Percentiles rank a stretch among this genome's conserved stretches.
Evolutionary conservation across 2,329 filamentous ascomycete species (phyloP).

Genomic region (Cladorrhinum sp.): DNA sequence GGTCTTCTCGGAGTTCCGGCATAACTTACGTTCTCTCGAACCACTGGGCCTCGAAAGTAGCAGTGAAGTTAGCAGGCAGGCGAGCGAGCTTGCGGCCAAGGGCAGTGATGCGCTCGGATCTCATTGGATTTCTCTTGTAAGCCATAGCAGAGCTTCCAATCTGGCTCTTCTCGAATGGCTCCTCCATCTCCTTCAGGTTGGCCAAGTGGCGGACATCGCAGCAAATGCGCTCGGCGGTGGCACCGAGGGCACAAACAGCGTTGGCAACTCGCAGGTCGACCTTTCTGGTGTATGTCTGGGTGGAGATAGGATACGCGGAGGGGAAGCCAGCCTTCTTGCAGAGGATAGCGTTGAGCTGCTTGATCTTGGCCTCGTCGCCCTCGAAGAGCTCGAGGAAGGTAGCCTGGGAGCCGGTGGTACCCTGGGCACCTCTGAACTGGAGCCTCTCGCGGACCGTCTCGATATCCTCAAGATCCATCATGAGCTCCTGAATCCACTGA

Average conservation of each 20-base stretch:
- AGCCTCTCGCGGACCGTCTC: slow-evolving; percentile 68
- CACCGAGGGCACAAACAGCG: slow-evolving; percentile 73
- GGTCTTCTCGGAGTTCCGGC: not conserved
- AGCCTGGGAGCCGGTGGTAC: slow-evolving; percentile 74
- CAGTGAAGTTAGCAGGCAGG: slow-evolving; percentile 47
- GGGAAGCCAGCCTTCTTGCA: slow-evolving; percentile 56
- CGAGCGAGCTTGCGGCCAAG: slow-evolving; percentile 39
- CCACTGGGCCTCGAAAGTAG: slow-evolving; percentile 65
- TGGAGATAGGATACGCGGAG: slow-evolving; percentile 59
- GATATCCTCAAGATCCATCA: slow-evolving; percentile 73
- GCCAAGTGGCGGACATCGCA: slow-evolving; percentile 73
- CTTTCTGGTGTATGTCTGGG: slow-evolving; percentile 51
- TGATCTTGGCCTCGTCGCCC: slow-evolving; percentile 47
- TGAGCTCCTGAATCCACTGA: slow-evolving; percentile 65
- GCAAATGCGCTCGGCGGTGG: slow-evolving; percentile 73
- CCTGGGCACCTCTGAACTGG: slow-evolving; percentile 67
- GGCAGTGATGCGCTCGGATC: slow-evolving; percentile 45
- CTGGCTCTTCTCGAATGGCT: slow-evolving; percentile 77
- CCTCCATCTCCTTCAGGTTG: slow-evolving; percentile 78
- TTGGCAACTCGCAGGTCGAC: slow-evolving; percentile 80
- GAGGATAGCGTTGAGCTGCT: slow-evolving; percentile 51
- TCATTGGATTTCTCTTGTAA: slow-evolving; percentile 46
- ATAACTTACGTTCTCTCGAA: slow-evolving; percentile 26
- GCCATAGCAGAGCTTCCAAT: slow-evolving; percentile 46
- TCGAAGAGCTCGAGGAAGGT: slow-evolving; percentile 69